These are phyloP conservation scores for Thielaviopsis punctulata DNA, from an alignment of 2,329 filamentous ascomycete species.

Conservation along the genomic window DNA sequence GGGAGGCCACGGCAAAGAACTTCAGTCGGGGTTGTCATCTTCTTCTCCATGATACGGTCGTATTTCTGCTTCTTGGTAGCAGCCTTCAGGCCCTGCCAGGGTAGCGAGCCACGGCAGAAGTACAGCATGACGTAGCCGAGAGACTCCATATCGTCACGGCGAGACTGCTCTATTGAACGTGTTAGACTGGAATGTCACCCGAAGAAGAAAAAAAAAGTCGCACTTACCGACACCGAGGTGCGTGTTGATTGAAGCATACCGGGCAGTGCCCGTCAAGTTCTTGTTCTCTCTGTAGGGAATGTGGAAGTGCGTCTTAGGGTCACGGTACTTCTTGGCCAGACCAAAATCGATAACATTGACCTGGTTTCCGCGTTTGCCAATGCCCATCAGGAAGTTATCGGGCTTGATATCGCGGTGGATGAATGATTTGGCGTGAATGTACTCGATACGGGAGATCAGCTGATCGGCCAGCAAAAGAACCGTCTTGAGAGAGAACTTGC, in stretches of 20 bases:
- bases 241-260: conserved; percentile 98
- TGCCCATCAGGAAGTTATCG: conserved; percentile 99
- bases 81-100: conserved; percentile 97
- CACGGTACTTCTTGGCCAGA: conserved; percentile 97
- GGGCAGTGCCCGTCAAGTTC: conserved; percentile 96
- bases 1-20: conserved; percentile 98
- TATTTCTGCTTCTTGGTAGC: conserved; percentile 99
- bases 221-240: conserved; percentile 76
- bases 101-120: conserved; percentile 96
- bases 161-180: conserved; percentile 60
- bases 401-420: conserved; percentile 99
- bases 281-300: conserved; percentile 99
- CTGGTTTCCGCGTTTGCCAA: conserved; percentile 97
- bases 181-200: not conserved
- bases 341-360: conserved; percentile 99
- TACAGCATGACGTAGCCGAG: conserved; percentile 99
- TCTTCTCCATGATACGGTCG: conserved; percentile 99
- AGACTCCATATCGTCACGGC: conserved; percentile 98
- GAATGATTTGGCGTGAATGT: conserved; percentile 98
- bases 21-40: conserved; percentile 99
- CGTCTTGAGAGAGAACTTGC: conserved; percentile 98
- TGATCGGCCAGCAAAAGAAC: conserved; percentile 92
- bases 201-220: not conserved
- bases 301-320: conserved; percentile 99
- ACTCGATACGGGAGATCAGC: conserved; percentile 97